These are phyloP conservation scores for Eucalyptus regnans DNA, from an alignment of 345 rosid species.

Conservation along the genomic window DNA sequence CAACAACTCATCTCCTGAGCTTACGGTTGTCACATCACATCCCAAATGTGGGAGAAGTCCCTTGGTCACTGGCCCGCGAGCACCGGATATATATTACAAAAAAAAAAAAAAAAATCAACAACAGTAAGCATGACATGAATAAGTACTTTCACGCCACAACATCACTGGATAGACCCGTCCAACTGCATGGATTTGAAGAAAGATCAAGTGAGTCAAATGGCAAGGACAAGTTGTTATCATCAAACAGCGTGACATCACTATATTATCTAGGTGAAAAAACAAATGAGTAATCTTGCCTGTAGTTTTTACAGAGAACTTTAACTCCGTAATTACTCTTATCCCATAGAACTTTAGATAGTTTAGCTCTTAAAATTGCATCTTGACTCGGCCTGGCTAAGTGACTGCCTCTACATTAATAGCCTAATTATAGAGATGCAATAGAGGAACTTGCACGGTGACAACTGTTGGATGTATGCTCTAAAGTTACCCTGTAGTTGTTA, in stretches of 20 bases:
- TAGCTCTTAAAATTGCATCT: neutral
- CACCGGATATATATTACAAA: conserved; percentile 14
- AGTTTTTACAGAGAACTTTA: neutral
- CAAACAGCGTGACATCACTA: neutral
- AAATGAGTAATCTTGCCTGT: neutral
- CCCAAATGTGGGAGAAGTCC: conserved; percentile 84
- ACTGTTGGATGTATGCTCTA: too few relatives aligned
- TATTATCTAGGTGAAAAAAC: neutral
- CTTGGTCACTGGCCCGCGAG: conserved; percentile 74
- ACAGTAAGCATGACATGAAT: neutral
- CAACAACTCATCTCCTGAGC: conserved; percentile 71
- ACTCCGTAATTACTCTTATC: neutral
- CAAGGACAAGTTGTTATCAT: neutral
- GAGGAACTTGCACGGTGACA: neutral
- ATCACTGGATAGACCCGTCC: neutral
- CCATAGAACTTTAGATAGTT: neutral
- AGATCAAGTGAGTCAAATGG: neutral
- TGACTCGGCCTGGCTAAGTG: neutral
- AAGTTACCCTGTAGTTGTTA: too few relatives aligned
- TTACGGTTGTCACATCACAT: conserved; percentile 66
- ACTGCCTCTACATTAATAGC: neutral
- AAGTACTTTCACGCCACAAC: neutral
- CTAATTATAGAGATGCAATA: neutral
- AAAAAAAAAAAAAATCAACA: neutral
- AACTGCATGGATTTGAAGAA: neutral